These are phyloP conservation scores for Sporothrix curviconia DNA, from an alignment of 2,329 filamentous ascomycete genomes.

Conservation along the genomic window DNA sequence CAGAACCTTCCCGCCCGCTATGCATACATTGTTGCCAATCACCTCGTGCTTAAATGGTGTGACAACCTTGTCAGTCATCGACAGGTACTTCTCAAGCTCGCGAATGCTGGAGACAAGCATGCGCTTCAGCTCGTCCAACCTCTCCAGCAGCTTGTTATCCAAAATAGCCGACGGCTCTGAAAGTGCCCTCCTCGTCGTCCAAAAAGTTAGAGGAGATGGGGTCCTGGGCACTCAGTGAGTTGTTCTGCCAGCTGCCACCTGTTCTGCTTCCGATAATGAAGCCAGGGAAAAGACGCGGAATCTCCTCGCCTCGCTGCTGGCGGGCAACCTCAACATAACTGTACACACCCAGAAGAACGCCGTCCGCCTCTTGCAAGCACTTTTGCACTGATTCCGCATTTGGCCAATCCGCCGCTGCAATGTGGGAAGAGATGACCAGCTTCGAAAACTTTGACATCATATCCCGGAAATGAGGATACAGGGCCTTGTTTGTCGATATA, in stretches of 20 bases:
- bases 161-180: constrained; percentile 67
- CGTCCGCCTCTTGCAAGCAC: constrained; percentile 94
- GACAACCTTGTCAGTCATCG: constrained; percentile 72
- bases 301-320: constrained; percentile 87
- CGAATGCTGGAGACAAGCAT: constrained; percentile 80
- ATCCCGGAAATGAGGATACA: constrained; percentile 95
- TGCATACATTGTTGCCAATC: constrained; percentile 76
- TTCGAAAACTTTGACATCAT: constrained; percentile 99
- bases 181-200: constrained; percentile 69
- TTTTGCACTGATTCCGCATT: constrained; percentile 91
- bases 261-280: constrained; percentile 80
- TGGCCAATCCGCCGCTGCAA: constrained; percentile 92
- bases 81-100: constrained; percentile 77
- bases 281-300: constrained; percentile 85
- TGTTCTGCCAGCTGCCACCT: constrained; percentile 84
- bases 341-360: constrained; percentile 86
- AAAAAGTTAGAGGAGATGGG: constrained; percentile 75
- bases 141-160: constrained; percentile 70
- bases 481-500: constrained; percentile 92
- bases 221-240: constrained; percentile 58
- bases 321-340: constrained; percentile 94
- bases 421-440: constrained; percentile 93
- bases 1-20: constrained; percentile 69
- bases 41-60: constrained; percentile 70
- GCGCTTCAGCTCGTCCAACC: constrained; percentile 78